Evolutionary conservation across 768 basidiomycete species (phyloP).

Genomic region (Pulveroboletus ravenelii): DNA sequence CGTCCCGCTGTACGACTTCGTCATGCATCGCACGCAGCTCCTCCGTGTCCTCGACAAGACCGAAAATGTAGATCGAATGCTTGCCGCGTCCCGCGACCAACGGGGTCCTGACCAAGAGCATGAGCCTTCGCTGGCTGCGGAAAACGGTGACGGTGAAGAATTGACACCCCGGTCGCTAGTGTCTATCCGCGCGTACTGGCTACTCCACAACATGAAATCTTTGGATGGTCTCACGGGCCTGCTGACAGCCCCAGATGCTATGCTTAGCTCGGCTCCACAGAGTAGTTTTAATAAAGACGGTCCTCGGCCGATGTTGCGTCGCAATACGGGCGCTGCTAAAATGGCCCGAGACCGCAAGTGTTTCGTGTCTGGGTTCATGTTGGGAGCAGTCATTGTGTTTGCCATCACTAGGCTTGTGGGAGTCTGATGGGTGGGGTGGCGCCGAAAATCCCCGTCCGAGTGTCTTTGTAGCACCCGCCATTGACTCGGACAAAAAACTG

Average conservation of each 20-base stretch:
- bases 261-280: slow-evolving; percentile 5
- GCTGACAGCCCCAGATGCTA: slow-evolving; percentile 20
- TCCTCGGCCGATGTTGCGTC: slow-evolving; percentile 13
- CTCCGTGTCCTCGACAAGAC: slow-evolving; percentile 36
- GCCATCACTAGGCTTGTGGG: slow-evolving; percentile 1
- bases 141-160: neutral
- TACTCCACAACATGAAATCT: slow-evolving; percentile 42
- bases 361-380: slow-evolving; percentile 17
- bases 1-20: slow-evolving; percentile 59
- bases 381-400: slow-evolving; percentile 13
- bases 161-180: no score
- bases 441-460: neutral
- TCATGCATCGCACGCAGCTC: slow-evolving; percentile 51
- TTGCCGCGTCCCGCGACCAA: slow-evolving; percentile 1
- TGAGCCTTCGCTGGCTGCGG: neutral
- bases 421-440: neutral
- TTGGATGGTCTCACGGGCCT: slow-evolving; percentile 59
- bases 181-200: slow-evolving; percentile 54
- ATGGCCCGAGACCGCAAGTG: slow-evolving; percentile 1
- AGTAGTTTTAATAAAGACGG: slow-evolving; percentile 16
- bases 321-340: neutral
- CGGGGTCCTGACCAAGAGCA: neutral
- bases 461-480: neutral
- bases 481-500: no score
- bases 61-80: slow-evolving; percentile 38